Base-by-base conservation (phyloP, 306 rosid species). In the Cucurbita argyrosperma region DNA sequence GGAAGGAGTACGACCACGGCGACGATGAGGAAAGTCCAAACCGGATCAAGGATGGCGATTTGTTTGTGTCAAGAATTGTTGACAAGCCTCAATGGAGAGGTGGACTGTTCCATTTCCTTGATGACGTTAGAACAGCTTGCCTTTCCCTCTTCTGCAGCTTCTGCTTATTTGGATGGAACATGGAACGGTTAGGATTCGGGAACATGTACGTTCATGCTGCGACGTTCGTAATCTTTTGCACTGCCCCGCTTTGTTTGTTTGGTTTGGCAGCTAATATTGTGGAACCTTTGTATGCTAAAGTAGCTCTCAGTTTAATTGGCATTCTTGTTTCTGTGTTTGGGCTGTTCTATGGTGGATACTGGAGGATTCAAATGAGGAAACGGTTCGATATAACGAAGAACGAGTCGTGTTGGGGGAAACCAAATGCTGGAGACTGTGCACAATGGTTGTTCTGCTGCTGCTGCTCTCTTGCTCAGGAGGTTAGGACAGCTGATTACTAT, bases 381-480 rank as follows among this genome's bases (percentile, higher is more conserved):
- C 85, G 81, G 49, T 87, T 82, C 71, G 79, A 82, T 45, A 73
- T 84, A 75, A 85, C 84, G 0, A 68, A 78, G 5, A 82, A 84
- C 82, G 61, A 75, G 61, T 42, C 67, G 15, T 80, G 79, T 50
- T 80, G 83, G 69, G 85, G 83, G 57, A 80, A 79, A 37, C 88
- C 81, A 76, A 82, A 77, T 49, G 71, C 80, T 56, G 76, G 78
- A 40, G 87, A 87, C 71, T 87, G 80, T 74, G 72, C 77, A 7
- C 84, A 78, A 42, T 87, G 90, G 88, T 81, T 87, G 54, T 84
- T 80, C 35, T 87, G 90, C 46, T 87, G 86, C 58, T 84, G 88
- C 83, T 87, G 90, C 66, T 80, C 90, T 59, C 83, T 86, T 59
- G 88, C 88, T 58, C 90, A 86, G 75, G 90, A 86, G 77, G 85